Base-by-base conservation (phyloP, 495 filamentous ascomycete species). In the Geoglossum glabrum region DNA sequence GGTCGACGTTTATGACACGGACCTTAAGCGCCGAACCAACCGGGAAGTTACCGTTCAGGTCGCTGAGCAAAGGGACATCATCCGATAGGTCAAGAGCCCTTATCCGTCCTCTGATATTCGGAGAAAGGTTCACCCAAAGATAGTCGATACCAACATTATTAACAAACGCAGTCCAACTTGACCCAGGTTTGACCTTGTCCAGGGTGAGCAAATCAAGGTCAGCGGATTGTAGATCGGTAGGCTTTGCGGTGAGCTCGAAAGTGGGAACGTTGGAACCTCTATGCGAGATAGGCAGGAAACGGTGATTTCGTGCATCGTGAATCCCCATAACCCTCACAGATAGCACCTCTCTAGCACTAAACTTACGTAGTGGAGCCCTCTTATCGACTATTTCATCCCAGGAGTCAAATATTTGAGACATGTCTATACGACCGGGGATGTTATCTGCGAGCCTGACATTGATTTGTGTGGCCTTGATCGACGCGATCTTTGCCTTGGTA, bases 401-500 rank as follows among this genome's bases (percentile, higher is more conserved):
- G 1, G 74, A 74, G 66, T 96, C 86, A 64, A 89, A 98, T 34
- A 89, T 65, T 63, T 95, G 87, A 11, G 90, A 92, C 0, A 90
- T 77, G 64, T 95, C 88, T 50, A 98, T 81, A 23, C 92, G 85
- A 23, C 90, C 92, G 66, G 90, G 86, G 36, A 96, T 74, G 64
- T 88, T 89, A 64, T 95, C 87, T 45, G 87, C 87, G 57, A 97
- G 75, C 59, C 83, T 79, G 21, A 97, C 87, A 62, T 96, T 95
- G 55, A 98, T 70, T 64, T 97, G 92, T 0, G 89, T 95, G 31
- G 80, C 80, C 67, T 92, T 95, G 61, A 94, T 69, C 9, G 86
- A 86, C 43, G 73, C 74, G 45, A 98, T 79, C 58, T 76, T 82
- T 34, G 84, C 92, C 68, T 90, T 86, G 28, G 83, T 85, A 52